A percentile compares a stretch with the other conserved stretches of the same genome.
These are phyloP conservation scores for Ramalina peruviana DNA, from an alignment of 495 filamentous ascomycete genomes.

Conservation along the genomic window DNA sequence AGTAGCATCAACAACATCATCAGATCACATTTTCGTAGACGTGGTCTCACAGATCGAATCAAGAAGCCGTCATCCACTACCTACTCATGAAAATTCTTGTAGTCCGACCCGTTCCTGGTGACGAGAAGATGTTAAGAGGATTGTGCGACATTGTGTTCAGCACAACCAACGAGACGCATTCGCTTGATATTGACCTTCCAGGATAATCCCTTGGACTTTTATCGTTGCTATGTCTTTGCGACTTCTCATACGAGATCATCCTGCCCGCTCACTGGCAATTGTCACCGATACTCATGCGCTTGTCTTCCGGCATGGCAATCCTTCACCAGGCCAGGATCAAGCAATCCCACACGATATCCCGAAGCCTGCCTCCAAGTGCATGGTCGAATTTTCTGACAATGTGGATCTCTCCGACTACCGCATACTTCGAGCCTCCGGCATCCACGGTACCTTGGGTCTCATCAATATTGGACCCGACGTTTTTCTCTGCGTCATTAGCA, in stretches of 20 bases:
- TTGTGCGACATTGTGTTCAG: too few species aligned
- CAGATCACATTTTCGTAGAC: too few species aligned
- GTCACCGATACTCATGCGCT: conserved; percentile 64
- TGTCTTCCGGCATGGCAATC: conserved; percentile 61
- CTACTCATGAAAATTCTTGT: too few species aligned
- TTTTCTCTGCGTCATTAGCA: conserved; percentile 83
- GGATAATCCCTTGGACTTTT: too few species aligned
- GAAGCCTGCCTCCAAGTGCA: conserved; percentile 47
- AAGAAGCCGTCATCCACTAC: too few species aligned
- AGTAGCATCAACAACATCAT: too few species aligned
- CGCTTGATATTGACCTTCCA: too few species aligned
- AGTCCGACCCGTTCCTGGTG: too few species aligned
- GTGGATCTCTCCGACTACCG: conserved; percentile 60
- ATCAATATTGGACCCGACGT: conserved; percentile 76
- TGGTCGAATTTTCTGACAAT: conserved; percentile 71
- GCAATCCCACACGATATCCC: neutral
- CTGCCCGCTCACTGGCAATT: conserved; percentile 73
- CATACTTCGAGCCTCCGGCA: conserved; percentile 54
- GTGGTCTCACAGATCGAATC: too few species aligned
- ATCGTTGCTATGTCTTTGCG: conserved; percentile 11
- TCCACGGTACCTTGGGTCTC: conserved; percentile 78
- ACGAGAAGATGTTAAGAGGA: too few species aligned
- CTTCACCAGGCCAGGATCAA: conserved; percentile 9
- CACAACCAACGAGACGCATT: too few species aligned
- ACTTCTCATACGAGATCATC: conserved; percentile 44